Conservation (phyloP, 1,284 basidiomycete genomes). For the Abortiporus biennis region DNA sequence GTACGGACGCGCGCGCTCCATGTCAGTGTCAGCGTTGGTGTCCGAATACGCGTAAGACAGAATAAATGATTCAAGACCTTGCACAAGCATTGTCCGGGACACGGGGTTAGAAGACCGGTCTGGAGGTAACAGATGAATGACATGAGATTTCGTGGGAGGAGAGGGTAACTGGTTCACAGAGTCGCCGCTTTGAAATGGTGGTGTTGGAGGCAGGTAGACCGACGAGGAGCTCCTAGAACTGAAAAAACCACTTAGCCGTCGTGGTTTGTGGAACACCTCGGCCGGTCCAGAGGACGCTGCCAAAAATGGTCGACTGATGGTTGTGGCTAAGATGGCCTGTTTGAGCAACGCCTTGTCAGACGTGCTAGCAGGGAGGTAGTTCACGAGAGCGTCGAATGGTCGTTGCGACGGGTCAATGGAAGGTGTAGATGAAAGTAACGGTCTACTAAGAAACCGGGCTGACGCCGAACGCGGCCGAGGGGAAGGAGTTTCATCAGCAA, state of each 20-base stretch:
- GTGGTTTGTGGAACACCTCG: slow-evolving; percentile 7
- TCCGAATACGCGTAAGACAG: slow-evolving; percentile 24
- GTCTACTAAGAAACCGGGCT: slow-evolving; percentile 10
- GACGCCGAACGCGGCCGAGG: slow-evolving; percentile 9
- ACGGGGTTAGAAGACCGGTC: slow-evolving; percentile 13
- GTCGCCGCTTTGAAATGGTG: slow-evolving; percentile 15
- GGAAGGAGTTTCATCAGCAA: slow-evolving; percentile 9
- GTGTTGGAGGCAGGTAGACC: slow-evolving; percentile 19
- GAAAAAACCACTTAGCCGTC: not conserved
- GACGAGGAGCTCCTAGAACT: slow-evolving; percentile 15
- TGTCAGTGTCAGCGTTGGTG: slow-evolving; percentile 7
- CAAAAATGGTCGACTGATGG: slow-evolving; percentile 35
- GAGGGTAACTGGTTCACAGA: slow-evolving; percentile 13
- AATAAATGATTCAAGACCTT: slow-evolving; percentile 31
- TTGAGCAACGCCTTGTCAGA: slow-evolving; percentile 33
- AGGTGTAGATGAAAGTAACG: slow-evolving; percentile 13
- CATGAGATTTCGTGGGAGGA: slow-evolving; percentile 17
- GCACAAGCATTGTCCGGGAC: slow-evolving; percentile 23
- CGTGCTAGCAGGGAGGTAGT: slow-evolving; percentile 30
- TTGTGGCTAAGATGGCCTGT: slow-evolving; percentile 35
- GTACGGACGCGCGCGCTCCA: slow-evolving; percentile 26
- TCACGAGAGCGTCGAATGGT: slow-evolving; percentile 35
- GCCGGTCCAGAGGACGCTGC: slow-evolving; percentile 12
- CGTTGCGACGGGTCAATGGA: slow-evolving; percentile 27
- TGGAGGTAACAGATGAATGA: slow-evolving; percentile 27